Percentiles rank a stretch among this genome's conserved stretches.
Conservation (phyloP, 2,329 filamentous ascomycete species). For the Didymella segeticola region DNA sequence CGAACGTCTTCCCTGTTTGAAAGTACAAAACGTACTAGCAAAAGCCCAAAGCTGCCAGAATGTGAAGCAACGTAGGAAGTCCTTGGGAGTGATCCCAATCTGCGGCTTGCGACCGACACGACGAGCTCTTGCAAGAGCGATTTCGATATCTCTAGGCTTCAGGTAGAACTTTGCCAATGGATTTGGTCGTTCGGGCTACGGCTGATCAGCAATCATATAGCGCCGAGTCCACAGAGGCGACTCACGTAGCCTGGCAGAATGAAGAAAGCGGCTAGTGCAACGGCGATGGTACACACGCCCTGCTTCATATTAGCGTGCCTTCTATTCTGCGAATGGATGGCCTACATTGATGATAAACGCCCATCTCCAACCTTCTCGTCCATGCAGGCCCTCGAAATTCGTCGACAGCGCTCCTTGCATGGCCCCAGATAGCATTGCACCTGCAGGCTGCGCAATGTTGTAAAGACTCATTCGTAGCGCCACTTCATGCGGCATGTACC, state of each 20-base stretch:
- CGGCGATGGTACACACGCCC: neutral
- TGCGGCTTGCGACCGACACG: conserved; percentile 14
- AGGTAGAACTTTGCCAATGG: conserved; percentile 16
- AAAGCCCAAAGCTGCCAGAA: conserved; percentile 19
- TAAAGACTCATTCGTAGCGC: conserved; percentile 7
- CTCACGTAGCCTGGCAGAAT: conserved; percentile 1
- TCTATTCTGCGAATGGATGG: neutral
- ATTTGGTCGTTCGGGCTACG: conserved; percentile 14
- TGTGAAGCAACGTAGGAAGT: conserved; percentile 18
- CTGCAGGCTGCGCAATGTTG: neutral
- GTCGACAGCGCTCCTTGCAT: conserved; percentile 18
- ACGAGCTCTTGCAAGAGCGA: conserved; percentile 9
- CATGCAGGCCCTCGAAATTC: conserved; percentile 54
- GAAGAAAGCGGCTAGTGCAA: neutral
- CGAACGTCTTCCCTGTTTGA: neutral
- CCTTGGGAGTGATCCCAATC: conserved; percentile 14
- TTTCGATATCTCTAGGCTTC: conserved; percentile 15
- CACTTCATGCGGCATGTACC: conserved; percentile 10
- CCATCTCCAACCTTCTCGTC: conserved; percentile 56
- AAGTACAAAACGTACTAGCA: conserved; percentile 1
- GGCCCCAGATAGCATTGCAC: neutral
- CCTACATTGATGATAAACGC: conserved; percentile 59
- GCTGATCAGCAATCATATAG: neutral
- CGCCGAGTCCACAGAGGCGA: neutral
- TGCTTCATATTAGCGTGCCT: too few species aligned